These are phyloP conservation scores for Buddleja alternifolia DNA, from an alignment of 257 asterid genomes.

Conservation along the genomic window DNA sequence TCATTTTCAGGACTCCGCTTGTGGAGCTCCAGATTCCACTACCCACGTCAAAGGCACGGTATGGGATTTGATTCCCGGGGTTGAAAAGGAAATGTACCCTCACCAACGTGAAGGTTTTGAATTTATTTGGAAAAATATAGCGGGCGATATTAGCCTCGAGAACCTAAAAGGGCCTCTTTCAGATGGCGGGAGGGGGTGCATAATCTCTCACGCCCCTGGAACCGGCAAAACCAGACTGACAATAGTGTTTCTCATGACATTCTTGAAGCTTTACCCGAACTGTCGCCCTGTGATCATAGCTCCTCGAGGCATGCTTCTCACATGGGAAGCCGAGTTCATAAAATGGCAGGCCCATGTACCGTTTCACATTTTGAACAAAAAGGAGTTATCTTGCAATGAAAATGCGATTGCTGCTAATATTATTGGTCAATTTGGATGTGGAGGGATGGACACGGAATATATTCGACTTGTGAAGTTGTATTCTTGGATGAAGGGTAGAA, in stretches of 20 bases:
- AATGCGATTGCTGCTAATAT: conserved; percentile 26
- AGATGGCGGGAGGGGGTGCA: conserved; percentile 65
- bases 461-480: conserved; percentile 51
- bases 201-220: conserved; percentile 92
- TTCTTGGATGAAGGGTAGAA: conserved; percentile 52
- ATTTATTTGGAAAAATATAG: conserved; percentile 74
- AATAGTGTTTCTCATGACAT: conserved; percentile 62
- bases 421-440: conserved; percentile 22
- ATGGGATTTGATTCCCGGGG: conserved; percentile 61
- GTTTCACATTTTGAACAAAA: conserved; percentile 62
- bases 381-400: conserved; percentile 48
- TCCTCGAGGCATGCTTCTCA: conserved; percentile 73
- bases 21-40: background rate
- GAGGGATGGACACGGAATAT: background rate
- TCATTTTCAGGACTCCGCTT: conserved; percentile 28
- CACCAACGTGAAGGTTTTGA: conserved; percentile 81
- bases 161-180: conserved; percentile 39
- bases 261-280: conserved; percentile 53
- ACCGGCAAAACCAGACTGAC: conserved; percentile 82
- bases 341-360: conserved; percentile 63
- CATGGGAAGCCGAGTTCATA: conserved; percentile 67
- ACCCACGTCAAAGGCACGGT: conserved; percentile 46
- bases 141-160: conserved; percentile 54
- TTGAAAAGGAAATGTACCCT: conserved; percentile 47
- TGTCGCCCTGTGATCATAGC: conserved; percentile 74